A percentile compares a stretch with the other conserved stretches of the same genome.
phyloP scores from a whole-genome alignment of 2,329 filamentous ascomycete genomes.

The Trichophyton schoenleinii region DNA sequence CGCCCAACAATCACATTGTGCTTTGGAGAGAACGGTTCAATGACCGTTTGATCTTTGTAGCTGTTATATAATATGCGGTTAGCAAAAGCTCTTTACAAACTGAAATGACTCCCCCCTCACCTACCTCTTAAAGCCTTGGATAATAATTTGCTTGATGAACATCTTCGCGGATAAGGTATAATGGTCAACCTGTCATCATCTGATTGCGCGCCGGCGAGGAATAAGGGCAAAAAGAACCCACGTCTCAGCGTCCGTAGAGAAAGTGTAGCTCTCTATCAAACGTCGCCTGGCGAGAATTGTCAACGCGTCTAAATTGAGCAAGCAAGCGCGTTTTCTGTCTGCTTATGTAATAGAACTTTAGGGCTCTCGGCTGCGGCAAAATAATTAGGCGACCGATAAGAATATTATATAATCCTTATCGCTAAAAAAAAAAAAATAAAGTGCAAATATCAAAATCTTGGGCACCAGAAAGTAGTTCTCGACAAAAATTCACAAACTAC shows the following conservation, averaged over 20 bases:
- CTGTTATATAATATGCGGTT: conserved; percentile 36
- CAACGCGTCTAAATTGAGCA: neutral
- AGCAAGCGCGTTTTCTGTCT: neutral
- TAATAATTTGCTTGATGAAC: conserved; percentile 99
- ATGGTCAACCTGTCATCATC: neutral
- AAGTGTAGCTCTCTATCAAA: neutral
- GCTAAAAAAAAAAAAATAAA: neutral
- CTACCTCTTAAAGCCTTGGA: conserved; percentile 98
- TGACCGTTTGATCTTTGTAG: conserved; percentile 99
- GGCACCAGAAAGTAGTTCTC: neutral
- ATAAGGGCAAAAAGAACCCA: neutral
- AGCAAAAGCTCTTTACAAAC: conserved; percentile 8
- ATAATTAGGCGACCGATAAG: neutral
- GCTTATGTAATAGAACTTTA: neutral
- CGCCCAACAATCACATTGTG: conserved; percentile 98
- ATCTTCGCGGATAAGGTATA: conserved; percentile 40
- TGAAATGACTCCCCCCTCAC: conserved; percentile 13
- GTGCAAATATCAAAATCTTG: neutral
- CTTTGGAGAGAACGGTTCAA: conserved; percentile 93
- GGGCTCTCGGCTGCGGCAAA: neutral
- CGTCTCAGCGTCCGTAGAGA: neutral
- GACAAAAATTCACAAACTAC: neutral
- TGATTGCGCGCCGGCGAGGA: neutral
- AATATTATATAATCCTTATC: neutral
- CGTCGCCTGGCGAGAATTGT: neutral